Base-by-base conservation (phyloP, 345 rosid genomes). In the Gossypium rotundifolium region DNA sequence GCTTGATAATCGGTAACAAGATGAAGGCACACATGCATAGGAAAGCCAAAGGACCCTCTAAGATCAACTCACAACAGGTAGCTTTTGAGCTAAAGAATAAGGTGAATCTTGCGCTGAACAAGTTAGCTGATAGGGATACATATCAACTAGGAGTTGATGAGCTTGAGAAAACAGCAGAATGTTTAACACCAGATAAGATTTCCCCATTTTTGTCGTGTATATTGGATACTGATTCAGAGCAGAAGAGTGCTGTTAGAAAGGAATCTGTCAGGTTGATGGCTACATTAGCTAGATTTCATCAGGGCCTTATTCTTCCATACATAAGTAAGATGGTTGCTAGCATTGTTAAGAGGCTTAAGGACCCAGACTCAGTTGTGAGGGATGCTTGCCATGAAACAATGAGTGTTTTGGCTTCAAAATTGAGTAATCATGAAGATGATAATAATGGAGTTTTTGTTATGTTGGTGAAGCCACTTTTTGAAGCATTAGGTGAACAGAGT, bases 401-500 rank as follows among this genome's bases (percentile, higher is more conserved):
- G 85, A 93, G 87, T 29, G 80, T 86, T 80, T 80, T 94, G 81
- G 90, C 97, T 54, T 86, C 89, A 0, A 86, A 85, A 12, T 78
- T 89, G 84, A 74, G 82, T 76, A 75, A 79, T 54, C 77, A 52
- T 46, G 82, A 81, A 22, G 88, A 81, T 64, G 84, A 80, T 14
- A 74, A 74, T 53, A 84, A 73, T 74, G 88, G 85, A 44, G 80
- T 78, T n/a, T 94, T 94, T 72, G 84, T 89, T 73, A 75, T 75
- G 10, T 74, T 92, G 73, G 96, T 90, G 70, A 90, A 84, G 78
- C 98, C 98, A 10, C 85, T 85, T 71, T 92, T 92, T 57, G 98
- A 94, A 88, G 94, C 98, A 29, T 65, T 94, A 77, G 97, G 93
- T 55, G 98, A 94, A 70, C 98, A 94, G 82, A 88, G 87, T 82